Conservation (phyloP, 257 asterid species). For the Nicotiana undulata region DNA sequence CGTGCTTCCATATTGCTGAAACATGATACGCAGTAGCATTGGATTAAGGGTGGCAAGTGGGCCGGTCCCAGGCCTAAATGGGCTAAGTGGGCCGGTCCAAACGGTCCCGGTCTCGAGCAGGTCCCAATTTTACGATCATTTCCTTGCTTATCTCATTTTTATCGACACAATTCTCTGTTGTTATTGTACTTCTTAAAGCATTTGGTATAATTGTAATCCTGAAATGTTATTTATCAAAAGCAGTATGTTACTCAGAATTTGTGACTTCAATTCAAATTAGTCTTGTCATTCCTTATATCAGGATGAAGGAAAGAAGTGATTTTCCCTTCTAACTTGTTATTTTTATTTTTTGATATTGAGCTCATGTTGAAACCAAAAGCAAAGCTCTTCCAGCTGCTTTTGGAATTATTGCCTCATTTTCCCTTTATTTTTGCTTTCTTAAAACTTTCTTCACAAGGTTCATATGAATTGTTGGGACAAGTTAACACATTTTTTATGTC, state of each 20-base stretch:
- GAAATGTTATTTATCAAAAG: neutral
- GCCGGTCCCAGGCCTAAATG: no score
- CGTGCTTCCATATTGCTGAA: no score
- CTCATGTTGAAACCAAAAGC: neutral
- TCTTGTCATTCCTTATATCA: neutral
- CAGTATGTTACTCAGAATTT: neutral
- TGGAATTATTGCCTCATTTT: neutral
- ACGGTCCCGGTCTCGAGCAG: no score
- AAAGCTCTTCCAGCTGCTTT: neutral
- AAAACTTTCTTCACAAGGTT: neutral
- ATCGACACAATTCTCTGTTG: neutral
- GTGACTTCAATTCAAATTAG: neutral
- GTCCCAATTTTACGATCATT: no score
- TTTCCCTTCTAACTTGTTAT: neutral
- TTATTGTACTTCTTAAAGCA: neutral
- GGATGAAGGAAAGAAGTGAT: neutral
- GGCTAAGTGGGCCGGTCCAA: no score
- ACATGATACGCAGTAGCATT: no score
- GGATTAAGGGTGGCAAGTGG: no score
- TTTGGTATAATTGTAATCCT: neutral
- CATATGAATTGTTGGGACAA: neutral
- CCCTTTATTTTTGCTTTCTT: neutral
- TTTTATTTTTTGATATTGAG: neutral
- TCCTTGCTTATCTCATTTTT: neutral
- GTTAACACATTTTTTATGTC: neutral